Evolutionary conservation across 2,329 filamentous ascomycete species (phyloP), one percentile per base, ranked within the genome.

Genomic region (Microdochium trichocladiopsis): DNA sequence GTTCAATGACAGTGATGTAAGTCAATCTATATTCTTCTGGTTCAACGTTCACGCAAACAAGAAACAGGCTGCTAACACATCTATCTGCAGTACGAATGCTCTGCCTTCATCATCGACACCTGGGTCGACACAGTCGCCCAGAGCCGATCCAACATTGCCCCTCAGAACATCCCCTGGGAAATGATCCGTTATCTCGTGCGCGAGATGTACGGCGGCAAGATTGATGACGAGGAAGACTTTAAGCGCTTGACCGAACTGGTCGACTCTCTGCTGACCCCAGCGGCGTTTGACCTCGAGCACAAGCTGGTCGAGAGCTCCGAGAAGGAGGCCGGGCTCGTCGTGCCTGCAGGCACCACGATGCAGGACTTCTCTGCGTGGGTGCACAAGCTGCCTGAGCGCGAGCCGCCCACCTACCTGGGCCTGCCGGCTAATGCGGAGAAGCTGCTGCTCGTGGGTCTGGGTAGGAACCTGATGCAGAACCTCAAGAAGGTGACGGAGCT

Each of bases 1-100:
- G 71, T 99, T 99, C 71, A 99, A 99, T 67, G 95, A 99, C 70
- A 95, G 92, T 61, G 94, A 99, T 72, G 90, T 95, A 82, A 88
- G 89, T 85, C 59, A 52, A 43, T 22, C 11, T 18, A 16, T 47
- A 22, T 28, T 16, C 25, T 47, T 37, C 18, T 18, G 22, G 31
- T 24, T 37, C 25, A 33, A 25, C n/a, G 23, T 33, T 36, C 28
- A 49, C 51, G 50, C 48, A 41, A 49, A 28, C 33, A 50, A 36
- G 4, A 33, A 21, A 21, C 16, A n/a, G 4, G 3, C 37, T 49
- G 48, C 58, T 63, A 55, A 65, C 57, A 55, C 53, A 45, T 18
- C 6, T 48, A 52, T 58, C 51, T 56, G 25, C 61, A 94, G 88
- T 97, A 97, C 70, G 93, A 99, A 79, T 99, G 94, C 72, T 96